phyloP scores from a whole-genome alignment of 1,284 basidiomycete species.

The Ustilago vetiveriae region DNA sequence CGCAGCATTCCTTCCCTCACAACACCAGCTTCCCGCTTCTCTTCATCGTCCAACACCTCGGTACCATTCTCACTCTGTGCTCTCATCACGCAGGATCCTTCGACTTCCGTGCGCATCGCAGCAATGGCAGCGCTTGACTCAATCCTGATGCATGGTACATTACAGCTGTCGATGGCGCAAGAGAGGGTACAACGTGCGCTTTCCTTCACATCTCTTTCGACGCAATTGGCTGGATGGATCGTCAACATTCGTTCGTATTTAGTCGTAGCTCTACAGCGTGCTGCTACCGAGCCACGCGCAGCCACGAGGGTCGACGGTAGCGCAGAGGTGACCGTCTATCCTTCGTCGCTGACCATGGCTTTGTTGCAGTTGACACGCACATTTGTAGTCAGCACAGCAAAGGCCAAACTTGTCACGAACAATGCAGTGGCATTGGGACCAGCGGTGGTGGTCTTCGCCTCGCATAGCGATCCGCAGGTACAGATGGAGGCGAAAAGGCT shows the following conservation, averaged over 20 bases:
- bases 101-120: conserved; percentile 26
- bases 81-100: conserved; percentile 15
- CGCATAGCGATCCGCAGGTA: conserved; percentile 26
- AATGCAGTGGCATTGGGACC: conserved; percentile 15
- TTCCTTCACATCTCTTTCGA: conserved; percentile 40
- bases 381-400: conserved; percentile 18
- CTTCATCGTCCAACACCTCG: not conserved
- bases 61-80: conserved; percentile 25
- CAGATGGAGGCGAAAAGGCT: conserved; percentile 6
- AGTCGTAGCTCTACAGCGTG: conserved; percentile 16
- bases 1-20: not conserved
- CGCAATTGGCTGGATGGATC: conserved; percentile 35
- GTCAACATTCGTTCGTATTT: conserved; percentile 34
- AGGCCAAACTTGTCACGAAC: conserved; percentile 11
- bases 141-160: conserved; percentile 21
- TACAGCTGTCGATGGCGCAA: conserved; percentile 33
- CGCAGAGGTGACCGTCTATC: conserved; percentile 2
- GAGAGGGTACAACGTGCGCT: conserved; percentile 26
- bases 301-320: not conserved
- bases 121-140: conserved; percentile 20
- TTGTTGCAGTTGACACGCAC: conserved; percentile 22
- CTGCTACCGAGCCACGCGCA: conserved; percentile 6
- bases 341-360: conserved; percentile 11
- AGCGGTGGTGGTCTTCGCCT: conserved; percentile 8
- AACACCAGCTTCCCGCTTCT: conserved; percentile 1